Conservation (phyloP, 1,139 yeast species). For the Sugiyamaella castrensis region DNA sequence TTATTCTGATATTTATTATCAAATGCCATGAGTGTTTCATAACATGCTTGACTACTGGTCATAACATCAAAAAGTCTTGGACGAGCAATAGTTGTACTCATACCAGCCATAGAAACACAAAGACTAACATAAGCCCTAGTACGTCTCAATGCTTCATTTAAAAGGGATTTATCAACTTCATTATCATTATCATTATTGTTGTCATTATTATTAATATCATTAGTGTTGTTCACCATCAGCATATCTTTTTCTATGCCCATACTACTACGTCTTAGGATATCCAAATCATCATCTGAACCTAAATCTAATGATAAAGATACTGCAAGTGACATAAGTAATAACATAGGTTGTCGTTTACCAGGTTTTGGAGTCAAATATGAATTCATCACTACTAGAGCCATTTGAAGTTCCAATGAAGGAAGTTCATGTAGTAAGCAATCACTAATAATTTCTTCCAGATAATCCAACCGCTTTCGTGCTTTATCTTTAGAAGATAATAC, state of each 20-base stretch:
- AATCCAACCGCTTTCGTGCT: too few relatives aligned
- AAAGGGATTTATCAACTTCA: too few relatives aligned
- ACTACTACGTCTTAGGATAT: background rate
- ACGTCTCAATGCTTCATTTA: background rate
- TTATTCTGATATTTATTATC: background rate
- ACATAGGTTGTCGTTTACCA: slow-evolving; percentile 54
- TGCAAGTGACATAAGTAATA: slow-evolving; percentile 45
- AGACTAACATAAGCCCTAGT: slow-evolving; percentile 2
- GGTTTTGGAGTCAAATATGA: slow-evolving; percentile 41
- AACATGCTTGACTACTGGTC: background rate
- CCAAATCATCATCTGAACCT: slow-evolving; percentile 35
- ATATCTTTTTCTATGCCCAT: background rate
- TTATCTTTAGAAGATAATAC: too few relatives aligned
- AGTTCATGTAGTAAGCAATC: too few relatives aligned
- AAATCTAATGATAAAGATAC: slow-evolving; percentile 49
- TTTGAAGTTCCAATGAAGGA: slow-evolving; percentile 41
- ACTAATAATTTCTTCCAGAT: too few relatives aligned
- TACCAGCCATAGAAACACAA: slow-evolving; percentile 7
- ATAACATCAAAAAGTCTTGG: background rate
- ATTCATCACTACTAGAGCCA: slow-evolving; percentile 46
- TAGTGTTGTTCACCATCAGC: too few relatives aligned
- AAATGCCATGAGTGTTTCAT: too few relatives aligned
- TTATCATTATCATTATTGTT: too few relatives aligned
- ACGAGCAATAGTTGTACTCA: slow-evolving; percentile 7
- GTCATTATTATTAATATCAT: too few relatives aligned